phyloP scores from a whole-genome alignment of 768 basidiomycete species.

The Russula olivacea region DNA sequence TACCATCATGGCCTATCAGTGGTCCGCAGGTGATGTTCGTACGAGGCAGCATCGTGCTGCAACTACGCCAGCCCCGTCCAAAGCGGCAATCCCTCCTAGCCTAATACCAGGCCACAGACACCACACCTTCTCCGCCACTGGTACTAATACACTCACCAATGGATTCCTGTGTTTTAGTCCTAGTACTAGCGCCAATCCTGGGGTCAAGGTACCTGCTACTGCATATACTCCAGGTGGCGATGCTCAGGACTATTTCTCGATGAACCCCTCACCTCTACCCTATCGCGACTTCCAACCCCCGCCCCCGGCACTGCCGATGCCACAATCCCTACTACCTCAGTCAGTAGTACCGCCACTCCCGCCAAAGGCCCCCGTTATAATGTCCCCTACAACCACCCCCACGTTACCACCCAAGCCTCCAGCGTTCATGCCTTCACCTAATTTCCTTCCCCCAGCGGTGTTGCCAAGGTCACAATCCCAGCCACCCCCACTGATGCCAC shows the following conservation, averaged over 20 bases:
- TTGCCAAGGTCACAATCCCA: conserved; percentile 3
- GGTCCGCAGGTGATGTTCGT: neutral
- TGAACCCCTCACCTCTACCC: conserved; percentile 13
- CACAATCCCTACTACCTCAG: neutral
- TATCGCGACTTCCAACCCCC: neutral
- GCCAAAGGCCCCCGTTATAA: conserved; percentile 10
- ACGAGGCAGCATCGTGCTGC: conserved; percentile 6
- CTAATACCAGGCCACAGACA: conserved; percentile 11
- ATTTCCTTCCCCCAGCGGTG: neutral
- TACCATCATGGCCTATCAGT: neutral
- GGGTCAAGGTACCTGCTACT: neutral
- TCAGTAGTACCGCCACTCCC: conserved; percentile 15
- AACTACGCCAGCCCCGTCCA: neutral
- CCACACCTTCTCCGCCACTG: neutral
- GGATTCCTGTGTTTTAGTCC: neutral
- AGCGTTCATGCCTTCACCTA: neutral
- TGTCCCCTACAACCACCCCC: conserved; percentile 5
- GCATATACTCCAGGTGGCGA: neutral
- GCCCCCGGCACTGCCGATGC: neutral
- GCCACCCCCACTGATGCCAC: neutral
- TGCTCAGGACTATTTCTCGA: neutral
- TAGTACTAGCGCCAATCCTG: neutral
- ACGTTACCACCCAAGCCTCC: conserved; percentile 13
- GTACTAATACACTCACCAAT: neutral
- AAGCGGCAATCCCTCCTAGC: conserved; percentile 6